These are phyloP conservation scores for Eucalyptus cloeziana DNA, from an alignment of 345 rosid genomes.

Conservation along the genomic window DNA sequence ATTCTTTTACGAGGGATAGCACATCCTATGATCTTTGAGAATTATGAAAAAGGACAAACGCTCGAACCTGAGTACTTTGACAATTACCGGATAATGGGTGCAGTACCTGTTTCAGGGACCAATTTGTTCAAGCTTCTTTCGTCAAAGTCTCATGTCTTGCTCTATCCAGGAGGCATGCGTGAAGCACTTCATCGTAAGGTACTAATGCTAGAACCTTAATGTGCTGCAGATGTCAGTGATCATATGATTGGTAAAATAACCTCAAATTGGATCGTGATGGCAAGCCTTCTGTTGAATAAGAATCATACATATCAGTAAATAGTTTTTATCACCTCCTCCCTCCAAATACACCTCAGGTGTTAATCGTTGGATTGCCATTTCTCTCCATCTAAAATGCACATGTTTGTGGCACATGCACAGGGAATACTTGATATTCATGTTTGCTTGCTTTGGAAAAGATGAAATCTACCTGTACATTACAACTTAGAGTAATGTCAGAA, in stretches of 20 bases:
- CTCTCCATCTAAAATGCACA: background rate
- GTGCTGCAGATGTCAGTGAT: background rate
- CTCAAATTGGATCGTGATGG: background rate
- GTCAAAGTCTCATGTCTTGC: conserved; percentile 49
- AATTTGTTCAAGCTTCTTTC: conserved; percentile 50
- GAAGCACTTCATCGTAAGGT: conserved; percentile 86
- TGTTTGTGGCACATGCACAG: background rate
- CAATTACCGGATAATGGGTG: conserved; percentile 38
- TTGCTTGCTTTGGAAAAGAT: background rate
- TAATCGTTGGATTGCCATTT: background rate
- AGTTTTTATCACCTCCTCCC: background rate
- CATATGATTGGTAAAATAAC: background rate
- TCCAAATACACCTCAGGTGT: background rate
- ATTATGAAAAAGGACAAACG: conserved; percentile 8
- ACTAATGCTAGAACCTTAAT: background rate
- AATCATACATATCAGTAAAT: background rate
- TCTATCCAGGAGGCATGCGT: conserved; percentile 83
- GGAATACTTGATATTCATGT: background rate
- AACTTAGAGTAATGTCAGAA: background rate
- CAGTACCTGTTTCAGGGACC: conserved; percentile 54
- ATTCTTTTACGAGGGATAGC: conserved; percentile 59
- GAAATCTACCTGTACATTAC: background rate
- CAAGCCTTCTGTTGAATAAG: background rate
- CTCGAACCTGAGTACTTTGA: conserved; percentile 23
- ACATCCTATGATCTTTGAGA: conserved; percentile 42